Evolutionary conservation across 257 asterid genomes (phyloP), one percentile per base, ranked within the genome.

Genomic region (Salvia rosmarinus): DNA sequence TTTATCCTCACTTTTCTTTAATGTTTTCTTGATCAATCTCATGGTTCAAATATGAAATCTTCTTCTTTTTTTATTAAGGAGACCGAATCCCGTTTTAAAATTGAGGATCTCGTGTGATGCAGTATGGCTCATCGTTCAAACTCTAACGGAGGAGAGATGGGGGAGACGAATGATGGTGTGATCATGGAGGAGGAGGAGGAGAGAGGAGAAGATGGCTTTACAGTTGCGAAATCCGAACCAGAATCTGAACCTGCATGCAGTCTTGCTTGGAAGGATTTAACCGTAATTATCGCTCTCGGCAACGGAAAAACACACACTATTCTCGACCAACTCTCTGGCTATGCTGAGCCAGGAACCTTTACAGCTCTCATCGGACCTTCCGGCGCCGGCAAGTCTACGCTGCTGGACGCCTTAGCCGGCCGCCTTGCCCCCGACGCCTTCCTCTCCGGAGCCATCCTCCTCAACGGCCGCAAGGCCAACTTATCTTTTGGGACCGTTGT

Each of bases 311-410:
- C 97, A 0, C 97, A 89, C 51, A 87, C 81, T 35, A 96, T 93
- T 39, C 51, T 93, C 39, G 93, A 93, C 62, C 80, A 80, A 12
- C 82, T 90, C 2, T 79, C 86, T 2, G 97, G 98, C 0, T 93
- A 89, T 56, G 97, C 98, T 0, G 96, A 90, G 73, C 92, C 98
- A 4, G 97, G 98, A 55, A 78, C 88, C 10, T 82, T 93, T 23
- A 93, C 97, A 1, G 98, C 98, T 0, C 85, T 93, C 47, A 87
- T 93, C 95, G 98, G 98, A 2, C 98, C 98, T 56, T 93, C 98
- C 9, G 98, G 98, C 42, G 90, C 98, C 19, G 98, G 98, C 0
- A 92, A 92, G 56, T 88, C 97, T 5, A 90, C 98, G 0, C 85
- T 93, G 50, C 97, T 93, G 47, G 96, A 93, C 47, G 95, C 98